Evolutionary conservation across 345 rosid species (phyloP), one percentile per base, ranked within the genome.

Genomic region (Gynandropsis gynandra): DNA sequence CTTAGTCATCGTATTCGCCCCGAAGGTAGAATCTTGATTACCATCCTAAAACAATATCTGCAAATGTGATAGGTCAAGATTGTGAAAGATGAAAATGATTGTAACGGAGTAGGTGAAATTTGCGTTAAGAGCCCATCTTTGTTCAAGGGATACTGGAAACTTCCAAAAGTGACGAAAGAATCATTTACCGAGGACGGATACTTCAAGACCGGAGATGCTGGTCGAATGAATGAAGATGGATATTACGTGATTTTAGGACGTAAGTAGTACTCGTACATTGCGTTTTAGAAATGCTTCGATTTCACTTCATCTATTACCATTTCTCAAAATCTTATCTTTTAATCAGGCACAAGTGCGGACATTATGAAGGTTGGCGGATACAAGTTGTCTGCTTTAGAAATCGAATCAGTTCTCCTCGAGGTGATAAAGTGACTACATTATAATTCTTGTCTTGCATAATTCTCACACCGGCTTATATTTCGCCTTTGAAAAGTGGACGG

Each of bases 331-430:
- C 4, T 35, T 19, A 39, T 66, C 43, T 31, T 9, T 45, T 16
- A 9, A 14, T 65, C 74, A 92, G 98, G 98, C 60, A 82, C 79
- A 4, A 92, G 76, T 61, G 95, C 97, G 16, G 98, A 92, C 72
- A 92, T 92, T 27, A 82, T 92, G 84, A 92, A 92, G 69, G 98
- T 85, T 51, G 98, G 96, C 13, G 98, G 98, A 65, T 92, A 84
- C 76, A 92, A 92, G 42, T 72, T 92, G 53, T 92, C 98, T 9
- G 98, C 98, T 29, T 70, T 92, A 50, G 96, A 92, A 72, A 87
- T 92, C 11, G 96, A 92, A 83, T 83, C 98, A 39, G 71, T 73
- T 59, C 77, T 92, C 56, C 68, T 92, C 52, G 88, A 87, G 93
- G 98, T 83, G 71, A 72, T 45, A 16, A 24, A n/a, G n/a, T n/a